Evolutionary conservation across 192 early-diverging fungal genomes (phyloP).

Genomic region (Coemansia sp.): DNA sequence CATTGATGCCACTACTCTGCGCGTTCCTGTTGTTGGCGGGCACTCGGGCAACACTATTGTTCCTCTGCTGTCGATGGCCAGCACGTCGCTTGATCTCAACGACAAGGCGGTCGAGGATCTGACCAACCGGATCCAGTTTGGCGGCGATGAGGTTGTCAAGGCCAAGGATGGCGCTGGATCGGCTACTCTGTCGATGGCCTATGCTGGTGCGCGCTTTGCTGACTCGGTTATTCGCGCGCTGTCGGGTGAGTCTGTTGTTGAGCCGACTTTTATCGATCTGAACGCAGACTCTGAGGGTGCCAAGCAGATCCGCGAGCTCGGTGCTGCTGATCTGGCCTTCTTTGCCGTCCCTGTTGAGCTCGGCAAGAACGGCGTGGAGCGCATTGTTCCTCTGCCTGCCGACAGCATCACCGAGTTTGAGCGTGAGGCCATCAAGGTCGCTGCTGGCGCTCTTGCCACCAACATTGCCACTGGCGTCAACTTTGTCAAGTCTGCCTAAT

Average conservation of each 20-base stretch:
- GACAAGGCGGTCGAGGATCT: slow-evolving; percentile 80
- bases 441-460: slow-evolving; percentile 78
- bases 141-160: slow-evolving; percentile 98
- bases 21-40: slow-evolving; percentile 86
- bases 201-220: slow-evolving; percentile 82
- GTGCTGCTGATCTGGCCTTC: slow-evolving; percentile 58
- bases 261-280: slow-evolving; percentile 71
- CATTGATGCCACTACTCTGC: slow-evolving; percentile 64
- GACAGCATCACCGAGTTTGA: slow-evolving; percentile 69
- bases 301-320: slow-evolving; percentile 51
- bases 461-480: slow-evolving; percentile 88
- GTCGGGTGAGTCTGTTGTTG: slow-evolving; percentile 70
- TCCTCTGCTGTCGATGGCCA: slow-evolving; percentile 77
- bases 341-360: slow-evolving; percentile 77
- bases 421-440: slow-evolving; percentile 69
- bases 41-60: slow-evolving; percentile 96
- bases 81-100: slow-evolving; percentile 65
- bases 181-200: slow-evolving; percentile 87
- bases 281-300: slow-evolving; percentile 54
- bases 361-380: slow-evolving; percentile 70
- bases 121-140: slow-evolving; percentile 95
- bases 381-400: slow-evolving; percentile 81
- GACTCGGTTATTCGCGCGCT: slow-evolving; percentile 82
- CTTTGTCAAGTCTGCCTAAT: slow-evolving; percentile 60
- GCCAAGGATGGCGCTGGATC: slow-evolving; percentile 92